Evolutionary conservation across 2,329 filamentous ascomycete species (phyloP).

Genomic region (Fusarium ramigenum): DNA sequence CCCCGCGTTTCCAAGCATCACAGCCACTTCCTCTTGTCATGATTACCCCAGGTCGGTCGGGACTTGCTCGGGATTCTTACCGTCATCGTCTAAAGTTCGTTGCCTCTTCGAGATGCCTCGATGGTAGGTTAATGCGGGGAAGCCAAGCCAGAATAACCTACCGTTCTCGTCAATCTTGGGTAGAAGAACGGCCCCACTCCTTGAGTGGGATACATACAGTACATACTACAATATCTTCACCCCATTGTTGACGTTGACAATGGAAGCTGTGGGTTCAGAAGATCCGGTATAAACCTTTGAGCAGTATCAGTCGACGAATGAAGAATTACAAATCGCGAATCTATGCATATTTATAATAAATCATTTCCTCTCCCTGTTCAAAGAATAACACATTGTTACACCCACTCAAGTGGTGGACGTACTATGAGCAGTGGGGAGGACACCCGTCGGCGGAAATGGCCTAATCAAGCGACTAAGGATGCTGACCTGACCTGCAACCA

Average conservation of each 20-base stretch:
- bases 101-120: slow-evolving; percentile 19
- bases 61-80: slow-evolving; percentile 18
- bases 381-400: neutral
- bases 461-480: neutral
- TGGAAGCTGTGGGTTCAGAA: too few species aligned
- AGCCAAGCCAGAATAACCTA: slow-evolving; percentile 2
- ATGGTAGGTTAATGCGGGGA: slow-evolving; percentile 26
- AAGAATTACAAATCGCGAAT: neutral
- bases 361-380: neutral
- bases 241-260: neutral
- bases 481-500: neutral
- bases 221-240: neutral
- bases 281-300: neutral
- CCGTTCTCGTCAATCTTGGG: slow-evolving; percentile 1
- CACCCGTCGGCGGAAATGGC: neutral
- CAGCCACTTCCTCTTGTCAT: slow-evolving; percentile 1
- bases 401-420: neutral
- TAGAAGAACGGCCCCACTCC: neutral
- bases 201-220: neutral
- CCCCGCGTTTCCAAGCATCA: slow-evolving; percentile 17
- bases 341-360: neutral
- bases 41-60: slow-evolving; percentile 7
- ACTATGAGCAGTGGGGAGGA: neutral
- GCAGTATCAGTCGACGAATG: neutral
- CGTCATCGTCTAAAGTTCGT: slow-evolving; percentile 4